Percentiles rank a stretch among this genome's conserved stretches.
Evolutionary conservation across 768 basidiomycete species (phyloP).

Genomic region (Suillus cothurnatus): DNA sequence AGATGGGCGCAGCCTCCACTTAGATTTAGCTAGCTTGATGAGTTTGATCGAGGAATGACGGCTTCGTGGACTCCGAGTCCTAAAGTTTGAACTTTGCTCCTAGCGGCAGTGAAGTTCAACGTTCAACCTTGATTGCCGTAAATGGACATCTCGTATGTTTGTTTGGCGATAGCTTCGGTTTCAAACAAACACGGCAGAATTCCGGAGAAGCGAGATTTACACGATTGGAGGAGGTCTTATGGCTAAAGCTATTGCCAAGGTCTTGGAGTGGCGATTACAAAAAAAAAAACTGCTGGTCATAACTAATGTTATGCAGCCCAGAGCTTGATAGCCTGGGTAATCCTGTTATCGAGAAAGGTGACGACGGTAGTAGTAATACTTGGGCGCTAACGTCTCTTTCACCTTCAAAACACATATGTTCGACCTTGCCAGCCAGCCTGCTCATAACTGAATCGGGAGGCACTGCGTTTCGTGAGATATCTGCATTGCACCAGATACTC

Average conservation of each 20-base stretch:
- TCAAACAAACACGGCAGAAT: no score
- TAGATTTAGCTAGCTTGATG: not conserved
- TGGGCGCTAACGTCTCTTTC: no score
- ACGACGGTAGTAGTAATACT: no score
- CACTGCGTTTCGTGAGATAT: not conserved
- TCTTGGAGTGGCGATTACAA: no score
- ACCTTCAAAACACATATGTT: not conserved
- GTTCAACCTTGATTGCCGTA: conserved; percentile 2
- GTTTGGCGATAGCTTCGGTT: conserved; percentile 11
- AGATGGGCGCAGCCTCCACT: conserved; percentile 1
- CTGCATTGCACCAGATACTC: not conserved
- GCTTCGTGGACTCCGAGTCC: not conserved
- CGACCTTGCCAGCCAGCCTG: not conserved
- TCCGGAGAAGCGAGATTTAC: no score
- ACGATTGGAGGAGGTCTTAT: no score
- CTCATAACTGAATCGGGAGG: not conserved
- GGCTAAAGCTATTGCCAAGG: no score
- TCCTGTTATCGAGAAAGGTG: not conserved
- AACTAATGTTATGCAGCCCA: no score
- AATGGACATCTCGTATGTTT: not conserved
- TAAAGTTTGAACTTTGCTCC: not conserved
- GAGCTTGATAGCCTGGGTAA: no score
- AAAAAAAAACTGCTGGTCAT: no score
- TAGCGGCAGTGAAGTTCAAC: not conserved
- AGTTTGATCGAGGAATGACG: not conserved